Percentiles rank a stretch among this genome's conserved stretches.
phyloP scores from a whole-genome alignment of 176 grass and related monocot genomes.

The Otatea glauca region DNA sequence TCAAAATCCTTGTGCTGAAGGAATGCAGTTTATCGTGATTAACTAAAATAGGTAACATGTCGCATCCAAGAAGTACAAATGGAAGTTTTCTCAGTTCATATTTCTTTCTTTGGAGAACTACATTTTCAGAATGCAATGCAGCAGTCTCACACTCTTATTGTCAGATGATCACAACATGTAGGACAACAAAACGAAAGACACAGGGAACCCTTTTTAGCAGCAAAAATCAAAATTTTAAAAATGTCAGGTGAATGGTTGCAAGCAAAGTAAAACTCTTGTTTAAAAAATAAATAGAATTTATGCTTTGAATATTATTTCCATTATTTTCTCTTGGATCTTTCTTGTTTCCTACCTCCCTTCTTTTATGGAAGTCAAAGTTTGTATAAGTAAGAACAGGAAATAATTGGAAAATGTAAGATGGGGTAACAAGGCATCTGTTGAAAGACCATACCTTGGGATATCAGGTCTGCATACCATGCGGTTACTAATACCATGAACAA shows the following conservation, averaged over 20 bases:
- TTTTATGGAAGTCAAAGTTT: constrained; percentile 1
- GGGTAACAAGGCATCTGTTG: neutral
- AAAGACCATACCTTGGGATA: constrained; percentile 68
- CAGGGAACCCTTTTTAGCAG: constrained; percentile 4
- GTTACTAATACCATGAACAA: constrained; percentile 69
- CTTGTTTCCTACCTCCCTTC: neutral
- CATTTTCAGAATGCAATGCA: constrained; percentile 42
- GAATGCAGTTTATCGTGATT: neutral
- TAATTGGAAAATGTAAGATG: constrained; percentile 21
- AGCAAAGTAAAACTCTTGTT: constrained; percentile 29
- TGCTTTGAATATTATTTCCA: neutral
- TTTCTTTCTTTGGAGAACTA: constrained; percentile 15
- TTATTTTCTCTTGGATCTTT: constrained; percentile 2
- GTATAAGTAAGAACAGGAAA: constrained; percentile 29
- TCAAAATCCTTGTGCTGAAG: constrained; percentile 19
- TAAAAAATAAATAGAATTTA: constrained; percentile 14
- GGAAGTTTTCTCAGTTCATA: constrained; percentile 5
- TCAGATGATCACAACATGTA: neutral
- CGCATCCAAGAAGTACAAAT: constrained; percentile 18
- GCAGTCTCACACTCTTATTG: neutral
- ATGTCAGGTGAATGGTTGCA: constrained; percentile 26
- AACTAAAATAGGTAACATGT: constrained; percentile 26
- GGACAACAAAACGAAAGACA: constrained; percentile 23
- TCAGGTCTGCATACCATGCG: constrained; percentile 62
- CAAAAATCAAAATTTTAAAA: constrained; percentile 12